Percentiles rank a stretch among this genome's conserved stretches.
These are phyloP conservation scores for Dioszegia aurantiaca DNA, from an alignment of 768 basidiomycete genomes.

Conservation along the genomic window DNA sequence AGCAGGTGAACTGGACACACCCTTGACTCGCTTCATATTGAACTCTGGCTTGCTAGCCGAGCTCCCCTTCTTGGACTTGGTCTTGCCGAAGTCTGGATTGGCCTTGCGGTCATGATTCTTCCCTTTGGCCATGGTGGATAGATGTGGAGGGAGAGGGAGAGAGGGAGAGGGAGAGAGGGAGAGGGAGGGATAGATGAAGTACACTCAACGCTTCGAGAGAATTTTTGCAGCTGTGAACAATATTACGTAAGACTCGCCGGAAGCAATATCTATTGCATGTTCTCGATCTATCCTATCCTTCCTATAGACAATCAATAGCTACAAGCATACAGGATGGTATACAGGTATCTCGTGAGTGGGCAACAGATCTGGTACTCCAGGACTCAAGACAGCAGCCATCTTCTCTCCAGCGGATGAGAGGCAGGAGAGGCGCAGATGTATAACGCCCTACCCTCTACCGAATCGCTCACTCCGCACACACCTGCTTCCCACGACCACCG, in stretches of 20 bases:
- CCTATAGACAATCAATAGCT: too few species aligned
- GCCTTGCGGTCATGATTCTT: slow-evolving; percentile 51
- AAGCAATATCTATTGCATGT: too few species aligned
- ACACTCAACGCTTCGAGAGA: neutral
- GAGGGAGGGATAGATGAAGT: slow-evolving; percentile 5
- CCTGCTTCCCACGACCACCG: too few species aligned
- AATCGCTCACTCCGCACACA: too few species aligned
- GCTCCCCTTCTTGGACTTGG: slow-evolving; percentile 42
- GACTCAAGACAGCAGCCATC: too few species aligned
- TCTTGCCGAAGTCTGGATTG: slow-evolving; percentile 41
- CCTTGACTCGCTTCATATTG: slow-evolving; percentile 52
- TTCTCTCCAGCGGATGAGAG: too few species aligned
- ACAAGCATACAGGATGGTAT: slow-evolving; percentile 46
- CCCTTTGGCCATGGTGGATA: slow-evolving; percentile 46
- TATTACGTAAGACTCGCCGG: slow-evolving; percentile 5
- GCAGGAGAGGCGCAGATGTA: too few species aligned
- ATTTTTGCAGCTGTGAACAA: neutral
- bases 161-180: neutral
- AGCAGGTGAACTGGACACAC: slow-evolving; percentile 25
- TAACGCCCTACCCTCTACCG: too few species aligned
- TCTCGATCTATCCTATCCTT: neutral
- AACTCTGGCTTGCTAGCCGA: slow-evolving; percentile 34
- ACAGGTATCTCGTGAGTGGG: slow-evolving; percentile 48
- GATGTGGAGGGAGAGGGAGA: neutral
- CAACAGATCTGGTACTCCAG: too few species aligned